Conservation (phyloP, 768 basidiomycete genomes). For the Hydnomerulius pinastri region DNA sequence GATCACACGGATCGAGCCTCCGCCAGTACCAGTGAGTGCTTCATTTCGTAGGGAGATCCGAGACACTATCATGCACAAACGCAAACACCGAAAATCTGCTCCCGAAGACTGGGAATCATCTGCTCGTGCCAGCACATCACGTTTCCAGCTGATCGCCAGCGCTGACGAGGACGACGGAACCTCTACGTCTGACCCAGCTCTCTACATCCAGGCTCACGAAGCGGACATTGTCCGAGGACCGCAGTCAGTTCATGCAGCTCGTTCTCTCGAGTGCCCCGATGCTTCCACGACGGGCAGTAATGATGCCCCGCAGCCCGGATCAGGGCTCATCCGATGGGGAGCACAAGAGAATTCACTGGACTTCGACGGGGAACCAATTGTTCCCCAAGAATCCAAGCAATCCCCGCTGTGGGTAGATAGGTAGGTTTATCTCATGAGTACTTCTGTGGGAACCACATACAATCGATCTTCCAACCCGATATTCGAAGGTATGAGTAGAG, state of each 20-base stretch:
- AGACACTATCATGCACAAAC: slow-evolving; percentile 23
- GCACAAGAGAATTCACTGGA: slow-evolving; percentile 12
- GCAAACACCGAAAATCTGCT: slow-evolving; percentile 20
- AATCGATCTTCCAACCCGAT: slow-evolving; percentile 3
- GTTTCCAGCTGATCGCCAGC: slow-evolving; percentile 1
- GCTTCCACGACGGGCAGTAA: slow-evolving; percentile 5
- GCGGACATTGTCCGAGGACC: slow-evolving; percentile 67
- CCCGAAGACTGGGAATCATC: slow-evolving; percentile 16
- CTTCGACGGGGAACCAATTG: slow-evolving; percentile 1
- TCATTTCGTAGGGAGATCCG: no score
- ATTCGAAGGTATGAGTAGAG: slow-evolving; percentile 10
- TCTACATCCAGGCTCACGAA: slow-evolving; percentile 74
- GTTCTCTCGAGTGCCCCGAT: slow-evolving; percentile 33
- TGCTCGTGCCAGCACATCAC: background rate
- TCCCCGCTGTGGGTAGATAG: slow-evolving; percentile 73
- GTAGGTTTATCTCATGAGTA: slow-evolving; percentile 51
- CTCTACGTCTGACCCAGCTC: slow-evolving; percentile 24
- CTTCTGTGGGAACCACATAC: slow-evolving; percentile 8
- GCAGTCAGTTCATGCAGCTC: slow-evolving; percentile 40
- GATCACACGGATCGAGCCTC: no score
- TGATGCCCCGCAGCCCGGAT: slow-evolving; percentile 19
- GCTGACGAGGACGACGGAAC: slow-evolving; percentile 1
- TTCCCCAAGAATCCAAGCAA: background rate
- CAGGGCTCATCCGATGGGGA: slow-evolving; percentile 39
- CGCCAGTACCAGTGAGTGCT: no score